Evolutionary conservation across 2,329 filamentous ascomycete genomes (phyloP).

Genomic region (Aureobasidium zeae): DNA sequence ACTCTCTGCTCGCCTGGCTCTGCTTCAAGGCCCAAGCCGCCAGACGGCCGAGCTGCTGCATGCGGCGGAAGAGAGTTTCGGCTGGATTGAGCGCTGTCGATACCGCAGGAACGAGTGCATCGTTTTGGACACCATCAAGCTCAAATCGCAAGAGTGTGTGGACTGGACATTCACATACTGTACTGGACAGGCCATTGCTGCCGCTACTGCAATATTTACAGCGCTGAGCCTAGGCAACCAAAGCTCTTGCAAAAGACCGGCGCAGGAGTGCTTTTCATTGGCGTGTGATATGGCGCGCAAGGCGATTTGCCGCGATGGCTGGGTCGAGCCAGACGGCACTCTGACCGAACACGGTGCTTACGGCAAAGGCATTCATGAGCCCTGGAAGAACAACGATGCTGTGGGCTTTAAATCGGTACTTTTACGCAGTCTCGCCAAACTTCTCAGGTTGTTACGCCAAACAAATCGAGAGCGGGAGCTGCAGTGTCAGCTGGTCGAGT

Average conservation of each 20-base stretch:
- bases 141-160: conserved; percentile 20
- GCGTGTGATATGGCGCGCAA: conserved; percentile 22
- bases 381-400: conserved; percentile 22
- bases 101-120: conserved; percentile 22
- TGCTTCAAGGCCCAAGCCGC: conserved; percentile 12
- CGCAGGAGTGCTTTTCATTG: conserved; percentile 21
- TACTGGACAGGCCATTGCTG: conserved; percentile 23
- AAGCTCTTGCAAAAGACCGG: background rate
- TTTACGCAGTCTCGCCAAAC: conserved; percentile 22
- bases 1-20: conserved; percentile 21
- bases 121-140: conserved; percentile 23
- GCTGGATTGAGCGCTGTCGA: conserved; percentile 24
- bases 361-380: conserved; percentile 21
- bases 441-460: conserved; percentile 18
- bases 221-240: background rate
- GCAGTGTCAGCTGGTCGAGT: conserved; percentile 16
- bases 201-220: conserved; percentile 19
- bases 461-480: conserved; percentile 13
- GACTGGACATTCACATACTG: conserved; percentile 26
- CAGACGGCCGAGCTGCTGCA: conserved; percentile 18
- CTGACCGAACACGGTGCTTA: conserved; percentile 22
- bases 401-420: conserved; percentile 26
- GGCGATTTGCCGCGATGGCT: conserved; percentile 21
- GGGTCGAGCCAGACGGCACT: conserved; percentile 23
- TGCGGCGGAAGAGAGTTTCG: conserved; percentile 20